These are phyloP conservation scores for Oryza australiensis DNA, from an alignment of 176 grass and related monocot species.

Conservation along the genomic window DNA sequence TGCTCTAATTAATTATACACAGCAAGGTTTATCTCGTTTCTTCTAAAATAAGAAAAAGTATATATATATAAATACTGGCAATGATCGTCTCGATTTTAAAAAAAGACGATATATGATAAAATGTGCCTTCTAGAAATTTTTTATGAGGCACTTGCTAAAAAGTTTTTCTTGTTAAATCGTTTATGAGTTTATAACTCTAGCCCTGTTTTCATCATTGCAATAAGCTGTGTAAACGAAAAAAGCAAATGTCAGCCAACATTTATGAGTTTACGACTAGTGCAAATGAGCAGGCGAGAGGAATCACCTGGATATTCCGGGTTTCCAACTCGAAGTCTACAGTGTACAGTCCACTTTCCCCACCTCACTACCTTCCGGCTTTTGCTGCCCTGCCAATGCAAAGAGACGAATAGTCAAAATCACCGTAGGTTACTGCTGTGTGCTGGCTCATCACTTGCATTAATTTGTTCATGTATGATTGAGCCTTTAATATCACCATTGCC, in stretches of 20 bases:
- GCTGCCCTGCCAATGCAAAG: not conserved
- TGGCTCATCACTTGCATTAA: not conserved
- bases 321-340: not conserved
- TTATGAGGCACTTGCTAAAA: too few relatives aligned
- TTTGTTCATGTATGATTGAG: not conserved
- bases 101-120: too few relatives aligned
- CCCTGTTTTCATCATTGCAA: too few relatives aligned
- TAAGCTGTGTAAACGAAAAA: not conserved
- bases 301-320: not conserved
- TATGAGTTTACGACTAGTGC: not conserved
- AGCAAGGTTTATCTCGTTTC: too few relatives aligned
- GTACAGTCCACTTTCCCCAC: not conserved
- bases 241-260: not conserved
- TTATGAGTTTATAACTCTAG: too few relatives aligned
- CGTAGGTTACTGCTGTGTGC: not conserved
- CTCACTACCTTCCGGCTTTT: not conserved
- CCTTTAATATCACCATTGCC: not conserved
- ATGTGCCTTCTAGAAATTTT: too few relatives aligned
- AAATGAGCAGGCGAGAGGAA: not conserved
- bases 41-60: too few relatives aligned
- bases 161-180: too few relatives aligned
- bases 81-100: too few relatives aligned
- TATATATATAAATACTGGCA: too few relatives aligned
- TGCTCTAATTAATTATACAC: too few relatives aligned
- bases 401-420: not conserved